Percentiles rank a stretch among this genome's conserved stretches.
phyloP scores from a whole-genome alignment of 306 rosid genomes.

The Delonix regia region DNA sequence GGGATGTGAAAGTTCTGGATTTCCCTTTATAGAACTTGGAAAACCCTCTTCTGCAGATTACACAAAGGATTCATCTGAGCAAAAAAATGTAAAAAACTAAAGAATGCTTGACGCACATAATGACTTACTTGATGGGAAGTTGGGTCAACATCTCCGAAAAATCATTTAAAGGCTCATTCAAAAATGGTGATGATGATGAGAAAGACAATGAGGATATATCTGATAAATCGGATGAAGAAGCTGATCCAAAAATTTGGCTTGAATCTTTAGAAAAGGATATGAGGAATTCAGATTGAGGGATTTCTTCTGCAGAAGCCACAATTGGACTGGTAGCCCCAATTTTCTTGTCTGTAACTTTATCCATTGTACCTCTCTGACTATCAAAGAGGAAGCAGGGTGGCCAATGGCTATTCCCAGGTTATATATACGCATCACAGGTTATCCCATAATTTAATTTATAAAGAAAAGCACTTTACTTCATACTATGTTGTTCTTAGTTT shows the following conservation, averaged over 20 bases:
- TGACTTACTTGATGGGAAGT: conserved; percentile 34
- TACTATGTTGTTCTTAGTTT: conserved; percentile 28
- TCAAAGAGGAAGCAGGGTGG: conserved; percentile 14
- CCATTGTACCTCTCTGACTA: neutral
- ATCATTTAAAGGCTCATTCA: conserved; percentile 18
- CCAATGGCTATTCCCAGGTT: neutral
- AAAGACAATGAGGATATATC: conserved; percentile 15
- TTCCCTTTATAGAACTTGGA: conserved; percentile 48
- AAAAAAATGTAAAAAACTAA: neutral
- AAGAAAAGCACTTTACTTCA: conserved; percentile 5
- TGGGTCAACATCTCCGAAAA: conserved; percentile 29
- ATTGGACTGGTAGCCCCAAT: neutral
- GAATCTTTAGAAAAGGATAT: neutral
- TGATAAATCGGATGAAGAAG: conserved; percentile 30
- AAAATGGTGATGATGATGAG: neutral
- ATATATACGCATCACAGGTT: neutral
- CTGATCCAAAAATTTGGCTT: conserved; percentile 21
- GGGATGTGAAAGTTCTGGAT: conserved; percentile 45
- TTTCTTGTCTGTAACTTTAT: neutral
- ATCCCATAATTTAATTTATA: neutral
- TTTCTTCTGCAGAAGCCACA: conserved; percentile 11
- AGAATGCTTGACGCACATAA: neutral
- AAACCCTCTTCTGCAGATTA: conserved; percentile 47
- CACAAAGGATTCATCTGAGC: neutral
- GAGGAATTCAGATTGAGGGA: neutral